Evolutionary conservation across 768 basidiomycete genomes (phyloP).

Genomic region (Tephrocybe sp.): DNA sequence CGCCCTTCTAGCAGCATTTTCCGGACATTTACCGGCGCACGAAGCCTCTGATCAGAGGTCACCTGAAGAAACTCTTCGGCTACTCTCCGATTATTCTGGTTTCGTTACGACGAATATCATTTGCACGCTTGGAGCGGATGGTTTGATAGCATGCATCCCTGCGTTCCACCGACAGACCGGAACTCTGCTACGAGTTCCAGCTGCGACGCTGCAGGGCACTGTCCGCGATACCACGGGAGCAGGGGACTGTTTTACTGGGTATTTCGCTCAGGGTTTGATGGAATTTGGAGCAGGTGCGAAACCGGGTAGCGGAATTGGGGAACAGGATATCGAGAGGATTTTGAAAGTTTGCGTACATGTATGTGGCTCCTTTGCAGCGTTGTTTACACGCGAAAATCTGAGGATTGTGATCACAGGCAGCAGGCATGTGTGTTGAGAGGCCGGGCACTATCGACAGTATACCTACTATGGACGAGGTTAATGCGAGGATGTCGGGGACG

Average conservation of each 20-base stretch:
- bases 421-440: constrained; percentile 60
- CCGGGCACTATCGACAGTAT: constrained; percentile 58
- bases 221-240: constrained; percentile 59
- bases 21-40: constrained; percentile 9
- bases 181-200: constrained; percentile 40
- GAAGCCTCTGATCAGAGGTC: constrained; percentile 2
- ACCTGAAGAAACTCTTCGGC: constrained; percentile 14
- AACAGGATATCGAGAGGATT: constrained; percentile 30
- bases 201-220: constrained; percentile 38
- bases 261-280: constrained; percentile 57
- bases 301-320: constrained; percentile 25
- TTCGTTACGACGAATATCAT: constrained; percentile 44
- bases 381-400: not conserved
- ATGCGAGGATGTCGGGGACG: constrained; percentile 22
- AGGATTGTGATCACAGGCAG: constrained; percentile 37
- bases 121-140: constrained; percentile 53
- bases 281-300: constrained; percentile 25
- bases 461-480: constrained; percentile 41
- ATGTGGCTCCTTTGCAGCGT: not conserved
- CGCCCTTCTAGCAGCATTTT: constrained; percentile 29
- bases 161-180: constrained; percentile 21
- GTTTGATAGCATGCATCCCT: constrained; percentile 45
- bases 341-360: constrained; percentile 44
- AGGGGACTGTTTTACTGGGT: constrained; percentile 64
- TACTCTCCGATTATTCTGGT: constrained; percentile 21